Evolutionary conservation across 2,329 filamentous ascomycete species (phyloP).

Genomic region (Mycosphaerella arachidis): DNA sequence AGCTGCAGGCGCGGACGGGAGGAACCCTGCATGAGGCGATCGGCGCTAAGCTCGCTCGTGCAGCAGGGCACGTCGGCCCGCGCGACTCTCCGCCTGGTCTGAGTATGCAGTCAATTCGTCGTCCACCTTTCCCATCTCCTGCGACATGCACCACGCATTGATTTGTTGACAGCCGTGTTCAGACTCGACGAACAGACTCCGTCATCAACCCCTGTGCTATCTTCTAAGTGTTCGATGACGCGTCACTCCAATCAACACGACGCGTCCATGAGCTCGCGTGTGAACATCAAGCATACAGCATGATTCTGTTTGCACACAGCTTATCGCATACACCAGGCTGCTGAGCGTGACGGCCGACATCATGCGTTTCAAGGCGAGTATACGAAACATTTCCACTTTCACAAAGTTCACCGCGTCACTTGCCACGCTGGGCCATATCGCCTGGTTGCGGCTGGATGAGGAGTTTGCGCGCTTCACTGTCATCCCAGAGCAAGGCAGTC

Average conservation of each 20-base stretch:
- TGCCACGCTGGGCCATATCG: conserved; percentile 69
- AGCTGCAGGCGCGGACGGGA: not conserved
- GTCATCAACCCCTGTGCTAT: not conserved
- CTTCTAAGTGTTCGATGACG: not conserved
- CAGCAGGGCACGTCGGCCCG: not conserved
- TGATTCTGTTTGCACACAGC: not conserved
- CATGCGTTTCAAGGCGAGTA: conserved; percentile 30
- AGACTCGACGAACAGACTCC: not conserved
- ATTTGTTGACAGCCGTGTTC: not conserved
- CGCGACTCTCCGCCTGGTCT: not conserved
- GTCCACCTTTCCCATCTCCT: not conserved
- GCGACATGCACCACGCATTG: not conserved
- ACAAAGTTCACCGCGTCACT: conserved; percentile 58
- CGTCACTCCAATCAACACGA: not conserved
- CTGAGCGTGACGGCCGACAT: not conserved
- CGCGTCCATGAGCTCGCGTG: conserved; percentile 33
- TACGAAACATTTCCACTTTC: conserved; percentile 36
- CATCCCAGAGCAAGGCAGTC: conserved; percentile 87
- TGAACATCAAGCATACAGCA: not conserved
- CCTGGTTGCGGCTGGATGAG: conserved; percentile 85
- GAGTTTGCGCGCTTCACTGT: conserved; percentile 89
- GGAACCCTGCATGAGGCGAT: not conserved
- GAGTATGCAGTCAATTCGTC: not conserved
- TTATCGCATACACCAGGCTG: not conserved
- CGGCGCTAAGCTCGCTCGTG: not conserved